These are phyloP conservation scores for Rhododendron mucronatum DNA, from an alignment of 148 eudicot genomes.

Conservation along the genomic window DNA sequence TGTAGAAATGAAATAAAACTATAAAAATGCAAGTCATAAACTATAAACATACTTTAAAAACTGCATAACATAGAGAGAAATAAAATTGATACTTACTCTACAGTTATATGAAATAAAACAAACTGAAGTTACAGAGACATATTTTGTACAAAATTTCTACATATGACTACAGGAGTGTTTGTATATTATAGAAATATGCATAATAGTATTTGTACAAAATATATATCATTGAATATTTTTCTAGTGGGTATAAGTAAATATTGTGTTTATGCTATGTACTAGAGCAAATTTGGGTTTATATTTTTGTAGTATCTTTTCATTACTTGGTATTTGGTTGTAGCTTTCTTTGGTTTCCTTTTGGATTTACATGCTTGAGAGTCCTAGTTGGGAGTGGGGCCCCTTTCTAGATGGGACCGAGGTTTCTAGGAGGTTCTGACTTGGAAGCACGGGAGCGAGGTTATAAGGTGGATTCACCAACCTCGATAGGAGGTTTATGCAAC, in stretches of 20 bases:
- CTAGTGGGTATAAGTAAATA: neutral
- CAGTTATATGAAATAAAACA: neutral
- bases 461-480: neutral
- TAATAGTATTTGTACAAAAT: neutral
- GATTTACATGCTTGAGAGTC: neutral
- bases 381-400: neutral
- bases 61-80: neutral
- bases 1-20: neutral
- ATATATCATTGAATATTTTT: neutral
- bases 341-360: neutral
- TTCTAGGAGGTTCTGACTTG: neutral
- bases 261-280: neutral
- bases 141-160: neutral
- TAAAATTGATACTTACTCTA: neutral
- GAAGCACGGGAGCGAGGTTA: neutral
- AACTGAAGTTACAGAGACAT: neutral
- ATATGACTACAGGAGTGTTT: neutral
- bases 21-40: neutral
- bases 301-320: no score
- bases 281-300: neutral
- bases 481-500: neutral
- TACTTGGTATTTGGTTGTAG: neutral
- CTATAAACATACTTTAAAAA: neutral
- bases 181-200: neutral
- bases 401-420: neutral